Evolutionary conservation across 139 green algal genomes (phyloP).

Genomic region (Nannochloris sp.): DNA sequence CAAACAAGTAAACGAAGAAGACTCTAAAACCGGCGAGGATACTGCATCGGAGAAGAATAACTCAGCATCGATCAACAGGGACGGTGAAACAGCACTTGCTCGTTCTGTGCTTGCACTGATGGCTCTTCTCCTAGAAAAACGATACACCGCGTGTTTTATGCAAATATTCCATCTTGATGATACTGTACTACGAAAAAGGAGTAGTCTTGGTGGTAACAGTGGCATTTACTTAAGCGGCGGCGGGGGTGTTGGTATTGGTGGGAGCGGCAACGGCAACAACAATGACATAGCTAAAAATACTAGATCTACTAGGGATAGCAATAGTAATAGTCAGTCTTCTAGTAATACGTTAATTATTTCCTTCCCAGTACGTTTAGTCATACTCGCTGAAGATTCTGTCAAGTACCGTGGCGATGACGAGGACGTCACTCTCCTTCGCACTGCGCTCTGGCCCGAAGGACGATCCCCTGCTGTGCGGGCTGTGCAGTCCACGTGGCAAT

Average conservation of each 20-base stretch:
- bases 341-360: background rate
- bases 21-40: too few species aligned
- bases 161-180: too few species aligned
- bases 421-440: background rate
- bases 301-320: background rate
- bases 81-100: background rate
- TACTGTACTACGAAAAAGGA: too few species aligned
- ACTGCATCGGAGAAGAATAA: too few species aligned
- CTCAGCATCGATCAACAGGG: too few species aligned
- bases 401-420: background rate
- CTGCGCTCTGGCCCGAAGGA: background rate
- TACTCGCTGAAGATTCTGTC: background rate
- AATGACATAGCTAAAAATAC: background rate
- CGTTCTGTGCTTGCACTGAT: background rate
- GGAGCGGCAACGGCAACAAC: too few species aligned
- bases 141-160: background rate
- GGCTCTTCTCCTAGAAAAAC: background rate
- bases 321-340: too few species aligned
- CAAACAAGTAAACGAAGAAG: too few species aligned
- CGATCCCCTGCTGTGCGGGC: background rate
- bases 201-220: too few species aligned
- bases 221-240: too few species aligned
- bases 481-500: slow-evolving; percentile 15
- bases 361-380: background rate
- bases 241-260: too few species aligned